phyloP scores from a whole-genome alignment of 768 basidiomycete species.

The Infundibulicybe gibba region DNA sequence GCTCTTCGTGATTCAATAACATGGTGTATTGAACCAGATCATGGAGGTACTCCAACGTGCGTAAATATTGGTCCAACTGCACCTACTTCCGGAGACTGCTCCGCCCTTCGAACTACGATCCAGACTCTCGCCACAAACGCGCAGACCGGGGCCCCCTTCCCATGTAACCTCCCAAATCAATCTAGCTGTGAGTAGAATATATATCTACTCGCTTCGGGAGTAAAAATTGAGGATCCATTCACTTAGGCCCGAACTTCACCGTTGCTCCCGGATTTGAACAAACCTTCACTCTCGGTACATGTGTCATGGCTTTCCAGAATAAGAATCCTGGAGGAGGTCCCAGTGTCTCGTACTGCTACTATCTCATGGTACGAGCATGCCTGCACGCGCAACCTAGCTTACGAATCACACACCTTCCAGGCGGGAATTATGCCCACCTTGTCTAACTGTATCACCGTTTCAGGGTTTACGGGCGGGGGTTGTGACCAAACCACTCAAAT shows the following conservation, averaged over 20 bases:
- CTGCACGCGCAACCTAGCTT: neutral
- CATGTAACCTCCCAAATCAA: constrained; percentile 6
- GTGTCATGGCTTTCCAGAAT: constrained; percentile 3
- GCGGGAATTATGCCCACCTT: constrained; percentile 1
- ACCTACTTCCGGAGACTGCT: constrained; percentile 4
- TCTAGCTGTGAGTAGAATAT: constrained; percentile 3
- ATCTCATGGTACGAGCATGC: constrained; percentile 4
- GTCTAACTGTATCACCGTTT: neutral
- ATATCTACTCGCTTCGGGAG: neutral
- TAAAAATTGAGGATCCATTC: neutral
- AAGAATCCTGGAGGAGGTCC: constrained; percentile 2
- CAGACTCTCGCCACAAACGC: constrained; percentile 5
- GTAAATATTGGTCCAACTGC: neutral
- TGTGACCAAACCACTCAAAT: neutral
- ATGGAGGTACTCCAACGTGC: constrained; percentile 1
- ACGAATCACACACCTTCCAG: neutral
- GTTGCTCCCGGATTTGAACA: constrained; percentile 6
- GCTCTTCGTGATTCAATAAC: neutral
- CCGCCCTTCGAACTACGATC: constrained; percentile 1
- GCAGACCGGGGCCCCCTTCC: constrained; percentile 1
- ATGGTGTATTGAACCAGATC: neutral
- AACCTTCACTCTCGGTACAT: constrained; percentile 4
- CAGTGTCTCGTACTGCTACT: constrained; percentile 4
- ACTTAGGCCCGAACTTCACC: constrained; percentile 6
- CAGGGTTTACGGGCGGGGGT: constrained; percentile 1